Evolutionary conservation across 2,329 filamentous ascomycete species (phyloP).

Genomic region (Aaosphaeria pasadenensis): DNA sequence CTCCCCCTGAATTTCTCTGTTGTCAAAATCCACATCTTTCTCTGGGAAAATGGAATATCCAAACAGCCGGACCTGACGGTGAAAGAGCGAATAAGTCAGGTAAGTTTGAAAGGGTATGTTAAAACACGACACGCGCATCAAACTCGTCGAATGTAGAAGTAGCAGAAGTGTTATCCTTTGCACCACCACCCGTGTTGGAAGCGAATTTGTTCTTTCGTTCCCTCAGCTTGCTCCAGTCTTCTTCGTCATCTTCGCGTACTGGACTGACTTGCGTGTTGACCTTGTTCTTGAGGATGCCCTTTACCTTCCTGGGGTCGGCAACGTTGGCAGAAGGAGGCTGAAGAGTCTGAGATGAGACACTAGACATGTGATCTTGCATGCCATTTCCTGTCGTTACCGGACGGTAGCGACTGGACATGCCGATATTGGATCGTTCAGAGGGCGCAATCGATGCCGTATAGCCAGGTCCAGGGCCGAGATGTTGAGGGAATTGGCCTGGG

Average conservation of each 20-base stretch:
- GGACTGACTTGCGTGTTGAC: conserved; percentile 8
- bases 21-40: no score
- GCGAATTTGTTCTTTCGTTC: conserved; percentile 26
- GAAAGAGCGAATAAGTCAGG: no score
- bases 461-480: conserved; percentile 36
- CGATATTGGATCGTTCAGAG: conserved; percentile 91
- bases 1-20: no score
- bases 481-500: conserved; percentile 30
- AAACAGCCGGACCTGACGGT: no score
- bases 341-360: conserved; percentile 29
- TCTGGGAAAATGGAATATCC: no score
- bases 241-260: conserved; percentile 22
- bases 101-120: no score
- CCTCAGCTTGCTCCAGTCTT: conserved; percentile 31
- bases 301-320: conserved; percentile 15
- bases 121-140: no score
- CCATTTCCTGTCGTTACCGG: conserved; percentile 63
- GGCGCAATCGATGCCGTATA: conserved; percentile 93
- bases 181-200: background rate
- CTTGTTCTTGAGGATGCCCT: conserved; percentile 32
- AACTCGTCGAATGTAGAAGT: no score
- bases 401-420: conserved; percentile 83
- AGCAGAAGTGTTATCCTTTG: no score
- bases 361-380: conserved; percentile 20
- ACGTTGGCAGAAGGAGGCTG: conserved; percentile 28